Percentiles rank a stretch among this genome's conserved stretches.
These are phyloP conservation scores for Ogataea saltuana DNA, from an alignment of 805 yeast genomes.

Conservation along the genomic window DNA sequence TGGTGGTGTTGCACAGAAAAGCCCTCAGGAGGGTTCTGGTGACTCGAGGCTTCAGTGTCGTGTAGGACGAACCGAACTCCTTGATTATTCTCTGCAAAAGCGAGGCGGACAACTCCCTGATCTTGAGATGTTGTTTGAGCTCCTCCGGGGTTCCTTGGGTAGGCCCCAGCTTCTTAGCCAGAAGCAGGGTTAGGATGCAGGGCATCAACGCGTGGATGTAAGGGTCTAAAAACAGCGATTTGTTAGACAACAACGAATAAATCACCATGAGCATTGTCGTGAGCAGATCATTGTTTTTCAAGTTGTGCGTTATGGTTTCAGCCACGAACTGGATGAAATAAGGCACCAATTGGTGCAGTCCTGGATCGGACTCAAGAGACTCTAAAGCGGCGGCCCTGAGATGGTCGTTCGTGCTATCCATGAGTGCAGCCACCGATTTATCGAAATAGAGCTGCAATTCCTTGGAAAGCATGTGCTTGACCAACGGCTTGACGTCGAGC, in stretches of 20 bases:
- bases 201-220: slow-evolving; percentile 97
- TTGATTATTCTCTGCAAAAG: slow-evolving; percentile 75
- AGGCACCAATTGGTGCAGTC: slow-evolving; percentile 94
- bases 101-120: slow-evolving; percentile 87
- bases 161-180: slow-evolving; percentile 84
- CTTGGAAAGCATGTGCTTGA: slow-evolving; percentile 91
- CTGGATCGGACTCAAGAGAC: slow-evolving; percentile 88
- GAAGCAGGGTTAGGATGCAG: slow-evolving; percentile 82
- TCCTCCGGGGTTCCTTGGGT: slow-evolving; percentile 24
- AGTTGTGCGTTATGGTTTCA: slow-evolving; percentile 88
- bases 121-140: slow-evolving; percentile 47
- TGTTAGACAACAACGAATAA: slow-evolving; percentile 79
- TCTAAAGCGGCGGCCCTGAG: slow-evolving; percentile 79
- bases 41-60: slow-evolving; percentile 88
- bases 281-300: slow-evolving; percentile 67
- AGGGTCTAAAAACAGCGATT: slow-evolving; percentile 87
- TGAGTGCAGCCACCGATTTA: slow-evolving; percentile 77
- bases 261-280: slow-evolving; percentile 88
- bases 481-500: slow-evolving; percentile 79
- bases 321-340: slow-evolving; percentile 95
- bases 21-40: slow-evolving; percentile 92
- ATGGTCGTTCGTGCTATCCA: slow-evolving; percentile 55
- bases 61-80: slow-evolving; percentile 80
- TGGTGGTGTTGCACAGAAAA: slow-evolving; percentile 66
- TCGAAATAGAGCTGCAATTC: slow-evolving; percentile 94